These are phyloP conservation scores for Rosa chinensis DNA, from an alignment of 306 rosid genomes.

Conservation along the genomic window DNA sequence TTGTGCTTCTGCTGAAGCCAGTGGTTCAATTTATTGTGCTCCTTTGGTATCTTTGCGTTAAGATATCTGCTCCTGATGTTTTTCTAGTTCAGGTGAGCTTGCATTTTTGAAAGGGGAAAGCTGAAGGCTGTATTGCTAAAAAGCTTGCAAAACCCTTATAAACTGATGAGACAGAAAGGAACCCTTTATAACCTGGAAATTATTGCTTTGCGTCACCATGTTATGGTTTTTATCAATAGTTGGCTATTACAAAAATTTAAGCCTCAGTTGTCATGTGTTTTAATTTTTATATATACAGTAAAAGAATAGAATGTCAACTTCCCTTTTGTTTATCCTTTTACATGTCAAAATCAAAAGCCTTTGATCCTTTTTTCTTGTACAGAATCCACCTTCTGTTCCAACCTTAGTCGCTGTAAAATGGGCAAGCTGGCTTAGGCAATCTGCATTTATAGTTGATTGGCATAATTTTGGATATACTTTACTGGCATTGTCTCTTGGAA, in stretches of 20 bases:
- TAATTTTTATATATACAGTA: neutral
- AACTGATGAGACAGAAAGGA: neutral
- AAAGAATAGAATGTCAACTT: neutral
- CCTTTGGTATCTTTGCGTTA: slow-evolving; percentile 86
- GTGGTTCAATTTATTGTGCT: slow-evolving; percentile 67
- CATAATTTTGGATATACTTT: slow-evolving; percentile 96
- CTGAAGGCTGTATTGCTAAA: neutral
- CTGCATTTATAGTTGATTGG: slow-evolving; percentile 89
- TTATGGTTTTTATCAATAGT: neutral
- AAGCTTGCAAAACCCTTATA: neutral
- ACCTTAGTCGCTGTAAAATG: slow-evolving; percentile 87
- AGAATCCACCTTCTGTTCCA: slow-evolving; percentile 99
- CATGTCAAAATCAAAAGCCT: neutral
- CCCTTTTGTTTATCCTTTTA: neutral
- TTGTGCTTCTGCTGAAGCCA: slow-evolving; percentile 73
- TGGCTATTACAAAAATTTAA: neutral
- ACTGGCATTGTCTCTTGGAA: slow-evolving; percentile 80
- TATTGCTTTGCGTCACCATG: slow-evolving; percentile 4
- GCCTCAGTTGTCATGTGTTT: neutral
- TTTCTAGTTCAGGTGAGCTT: slow-evolving; percentile 79
- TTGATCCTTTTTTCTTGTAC: slow-evolving; percentile 29
- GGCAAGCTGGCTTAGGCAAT: slow-evolving; percentile 80
- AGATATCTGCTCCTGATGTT: slow-evolving; percentile 75
- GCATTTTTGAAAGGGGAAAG: neutral
- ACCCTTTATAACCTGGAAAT: neutral